These are phyloP conservation scores for Paecilomyces niveus DNA, from an alignment of 2,329 filamentous ascomycete species.

Conservation along the genomic window DNA sequence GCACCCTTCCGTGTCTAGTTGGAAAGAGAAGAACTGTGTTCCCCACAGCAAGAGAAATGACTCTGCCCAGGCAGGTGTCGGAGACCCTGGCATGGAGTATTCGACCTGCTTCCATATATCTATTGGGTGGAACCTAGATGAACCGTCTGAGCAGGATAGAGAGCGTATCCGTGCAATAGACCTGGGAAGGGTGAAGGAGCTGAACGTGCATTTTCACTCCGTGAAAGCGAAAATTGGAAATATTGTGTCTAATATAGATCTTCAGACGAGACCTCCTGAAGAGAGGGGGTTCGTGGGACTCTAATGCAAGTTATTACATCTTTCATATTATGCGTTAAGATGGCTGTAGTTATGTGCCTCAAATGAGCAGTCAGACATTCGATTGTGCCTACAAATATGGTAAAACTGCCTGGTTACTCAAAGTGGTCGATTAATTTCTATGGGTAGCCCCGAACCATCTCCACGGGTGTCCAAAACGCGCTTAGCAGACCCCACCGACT, in stretches of 20 bases:
- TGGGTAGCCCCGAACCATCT: no score
- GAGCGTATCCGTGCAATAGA: constrained; percentile 18
- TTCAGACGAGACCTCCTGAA: constrained; percentile 11
- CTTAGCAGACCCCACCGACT: no score
- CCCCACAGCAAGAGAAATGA: constrained; percentile 17
- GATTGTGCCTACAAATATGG: no score
- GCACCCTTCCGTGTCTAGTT: background rate
- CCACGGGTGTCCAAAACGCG: no score
- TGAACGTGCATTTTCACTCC: constrained; percentile 50
- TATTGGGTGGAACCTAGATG: constrained; percentile 70
- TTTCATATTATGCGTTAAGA: background rate
- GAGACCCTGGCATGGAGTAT: constrained; percentile 29
- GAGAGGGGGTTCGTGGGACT: constrained; percentile 9
- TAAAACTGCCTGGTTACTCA: no score
- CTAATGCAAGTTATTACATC: constrained; percentile 1
- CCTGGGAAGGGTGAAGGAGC: constrained; percentile 25
- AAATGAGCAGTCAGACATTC: no score
- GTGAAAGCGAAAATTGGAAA: constrained; percentile 74
- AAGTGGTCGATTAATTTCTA: no score
- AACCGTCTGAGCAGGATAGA: constrained; percentile 42
- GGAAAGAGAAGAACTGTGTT: constrained; percentile 2
- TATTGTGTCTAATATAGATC: constrained; percentile 40
- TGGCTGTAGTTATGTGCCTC: no score
- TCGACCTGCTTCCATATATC: constrained; percentile 74
- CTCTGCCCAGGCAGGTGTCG: constrained; percentile 10